These are phyloP conservation scores for Boletus albobrunnescens DNA, from an alignment of 1,284 basidiomycete species.

Conservation along the genomic window DNA sequence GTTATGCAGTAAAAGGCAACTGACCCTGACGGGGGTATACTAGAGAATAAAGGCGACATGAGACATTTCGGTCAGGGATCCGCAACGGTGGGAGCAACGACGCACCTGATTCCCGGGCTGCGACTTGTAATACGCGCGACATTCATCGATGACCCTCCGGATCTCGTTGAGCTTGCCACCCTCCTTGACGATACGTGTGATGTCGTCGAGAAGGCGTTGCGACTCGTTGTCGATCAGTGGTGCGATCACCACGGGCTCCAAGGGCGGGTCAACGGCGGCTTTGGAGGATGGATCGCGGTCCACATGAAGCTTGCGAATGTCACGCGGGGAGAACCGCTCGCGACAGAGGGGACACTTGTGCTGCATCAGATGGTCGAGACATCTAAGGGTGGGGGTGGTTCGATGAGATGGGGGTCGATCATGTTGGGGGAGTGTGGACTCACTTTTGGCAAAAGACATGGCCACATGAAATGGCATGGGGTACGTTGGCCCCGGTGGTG, in stretches of 20 bases:
- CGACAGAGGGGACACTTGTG: conserved; percentile 36
- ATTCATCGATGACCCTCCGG: conserved; percentile 35
- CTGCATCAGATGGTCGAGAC: conserved; percentile 33
- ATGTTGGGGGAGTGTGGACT: conserved; percentile 10
- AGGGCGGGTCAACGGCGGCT: conserved; percentile 5
- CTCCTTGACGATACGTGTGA: conserved; percentile 37
- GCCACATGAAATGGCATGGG: conserved; percentile 43
- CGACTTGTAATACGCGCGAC: conserved; percentile 36
- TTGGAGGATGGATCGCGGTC: conserved; percentile 21
- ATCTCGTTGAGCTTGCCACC: conserved; percentile 37
- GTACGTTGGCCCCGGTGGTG: conserved; percentile 32
- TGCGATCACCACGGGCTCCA: conserved; percentile 13
- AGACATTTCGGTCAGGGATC: conserved; percentile 9
- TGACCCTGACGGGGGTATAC: conserved; percentile 34
- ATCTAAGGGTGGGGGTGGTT: too few relatives aligned
- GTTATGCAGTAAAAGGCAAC: conserved; percentile 32
- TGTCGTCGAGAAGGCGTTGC: conserved; percentile 34
- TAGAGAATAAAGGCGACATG: conserved; percentile 7
- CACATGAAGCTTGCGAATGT: conserved; percentile 33
- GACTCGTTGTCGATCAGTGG: conserved; percentile 32
- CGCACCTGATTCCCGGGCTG: conserved; percentile 37
- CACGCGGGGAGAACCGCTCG: conserved; percentile 28
- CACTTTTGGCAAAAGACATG: conserved; percentile 43
- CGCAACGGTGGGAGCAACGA: neutral
- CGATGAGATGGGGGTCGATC: conserved; percentile 6